These are phyloP conservation scores for Saccharomycopsis vini DNA, from an alignment of 805 yeast species.

Conservation along the genomic window DNA sequence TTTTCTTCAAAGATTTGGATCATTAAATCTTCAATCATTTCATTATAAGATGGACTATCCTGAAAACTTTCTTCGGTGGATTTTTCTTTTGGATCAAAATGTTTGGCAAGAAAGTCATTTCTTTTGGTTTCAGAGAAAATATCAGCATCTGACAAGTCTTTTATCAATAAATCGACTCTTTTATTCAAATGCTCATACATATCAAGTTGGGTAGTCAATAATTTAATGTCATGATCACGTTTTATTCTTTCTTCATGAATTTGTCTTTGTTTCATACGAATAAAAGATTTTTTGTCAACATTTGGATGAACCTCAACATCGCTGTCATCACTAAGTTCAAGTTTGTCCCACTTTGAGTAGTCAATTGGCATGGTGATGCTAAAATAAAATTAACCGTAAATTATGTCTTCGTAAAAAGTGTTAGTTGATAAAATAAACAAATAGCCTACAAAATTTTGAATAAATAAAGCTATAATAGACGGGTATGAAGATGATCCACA, in stretches of 20 bases:
- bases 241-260: conserved; percentile 88
- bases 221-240: conserved; percentile 67
- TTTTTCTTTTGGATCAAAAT: conserved; percentile 52
- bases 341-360: conserved; percentile 96
- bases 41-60: conserved; percentile 62
- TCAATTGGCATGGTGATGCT: conserved; percentile 45
- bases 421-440: no score
- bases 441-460: no score
- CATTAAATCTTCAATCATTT: conserved; percentile 86
- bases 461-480: no score
- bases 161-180: conserved; percentile 59
- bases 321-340: conserved; percentile 93
- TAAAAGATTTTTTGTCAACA: conserved; percentile 87
- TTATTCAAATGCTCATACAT: conserved; percentile 71
- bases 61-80: conserved; percentile 39
- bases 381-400: no score
- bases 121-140: conserved; percentile 23
- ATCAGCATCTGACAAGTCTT: conserved; percentile 32
- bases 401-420: no score
- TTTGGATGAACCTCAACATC: conserved; percentile 97
- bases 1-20: conserved; percentile 64
- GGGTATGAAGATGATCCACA: no score
- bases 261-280: conserved; percentile 94
- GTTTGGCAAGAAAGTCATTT: conserved; percentile 35
- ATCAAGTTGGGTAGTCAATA: conserved; percentile 64